Evolutionary conservation across 2,329 filamentous ascomycete species (phyloP), one percentile per base, ranked within the genome.

Genomic region (Saccharata proteae): DNA sequence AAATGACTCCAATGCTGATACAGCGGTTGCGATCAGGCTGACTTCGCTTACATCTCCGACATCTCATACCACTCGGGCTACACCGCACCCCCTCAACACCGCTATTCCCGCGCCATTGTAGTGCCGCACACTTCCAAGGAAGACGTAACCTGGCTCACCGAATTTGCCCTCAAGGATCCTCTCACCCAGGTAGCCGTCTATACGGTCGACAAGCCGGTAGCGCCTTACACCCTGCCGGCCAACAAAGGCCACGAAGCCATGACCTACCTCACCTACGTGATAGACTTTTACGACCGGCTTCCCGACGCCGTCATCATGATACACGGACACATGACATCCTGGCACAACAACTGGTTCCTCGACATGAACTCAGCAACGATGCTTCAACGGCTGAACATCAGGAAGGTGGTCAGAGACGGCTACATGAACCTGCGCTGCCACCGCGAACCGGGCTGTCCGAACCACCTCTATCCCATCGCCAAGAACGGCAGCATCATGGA

Each of bases 401-500:
- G 40, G 5, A 32, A 38, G n/a, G 15, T 48, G 49, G 19, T 52
- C 47, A 12, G 39, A 44, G 5, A 44, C 46, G 59, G 59, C 12
- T 62, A 56, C 32, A 53, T 54, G 5, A 58, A 58, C 32, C 43
- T 63, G 18, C 48, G 51, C 11, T 63, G 59, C 43, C 46, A 51
- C 15, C 41, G 42, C 26, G 40, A 43, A 18, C 48, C 53, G 1
- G 54, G 57, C 17, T 62, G 58, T 35, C 57, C 57, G 11, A 48
- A 47, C 10, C 38, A 40, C n/a, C 36, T 42, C 4, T 34, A 34
- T 56, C 58, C 32, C 54, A 60, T 6, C 55, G 19, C 59, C 1
- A 48, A 52, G 18, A 62, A 64, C 36, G 66, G 67, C 44, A 69
- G 69, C 20, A 61, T 67, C 40, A 68, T 72, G 49, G 65, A 62